phyloP scores from a whole-genome alignment of 2,329 filamentous ascomycete species.

The Monosporascus sp. region DNA sequence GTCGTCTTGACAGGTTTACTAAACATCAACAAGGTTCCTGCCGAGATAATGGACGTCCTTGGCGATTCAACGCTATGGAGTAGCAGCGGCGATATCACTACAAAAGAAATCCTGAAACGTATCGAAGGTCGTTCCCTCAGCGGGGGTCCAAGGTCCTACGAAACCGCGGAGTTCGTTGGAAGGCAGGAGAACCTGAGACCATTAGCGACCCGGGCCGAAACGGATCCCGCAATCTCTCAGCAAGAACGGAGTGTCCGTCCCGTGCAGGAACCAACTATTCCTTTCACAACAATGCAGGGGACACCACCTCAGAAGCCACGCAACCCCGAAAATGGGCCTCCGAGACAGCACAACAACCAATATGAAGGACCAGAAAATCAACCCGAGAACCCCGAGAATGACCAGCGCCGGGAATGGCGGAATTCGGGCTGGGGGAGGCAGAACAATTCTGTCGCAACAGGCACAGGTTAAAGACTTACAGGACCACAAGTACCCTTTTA shows the following conservation, averaged over 20 bases:
- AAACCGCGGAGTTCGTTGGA: conserved; percentile 52
- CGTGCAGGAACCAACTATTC: conserved; percentile 54
- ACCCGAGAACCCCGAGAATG: conserved; percentile 34
- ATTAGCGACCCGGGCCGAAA: conserved; percentile 65
- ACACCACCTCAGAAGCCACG: conserved; percentile 47
- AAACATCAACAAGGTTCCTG: conserved; percentile 66
- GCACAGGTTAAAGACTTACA: conserved; percentile 30
- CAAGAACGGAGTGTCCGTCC: conserved; percentile 81
- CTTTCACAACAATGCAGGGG: conserved; percentile 36
- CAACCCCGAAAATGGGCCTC: conserved; percentile 39
- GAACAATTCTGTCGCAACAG: conserved; percentile 44
- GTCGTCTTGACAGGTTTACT: conserved; percentile 3
- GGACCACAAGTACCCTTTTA: conserved; percentile 9
- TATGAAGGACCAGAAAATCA: conserved; percentile 40
- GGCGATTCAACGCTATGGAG: conserved; percentile 80
- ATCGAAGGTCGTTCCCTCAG: conserved; percentile 69
- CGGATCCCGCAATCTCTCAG: conserved; percentile 79
- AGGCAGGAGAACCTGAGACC: conserved; percentile 54
- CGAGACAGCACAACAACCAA: conserved; percentile 37
- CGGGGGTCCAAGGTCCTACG: conserved; percentile 52
- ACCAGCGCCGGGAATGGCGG: conserved; percentile 50
- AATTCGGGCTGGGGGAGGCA: conserved; percentile 51
- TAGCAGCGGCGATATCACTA: conserved; percentile 80
- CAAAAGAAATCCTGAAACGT: conserved; percentile 92
- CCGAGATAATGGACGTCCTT: conserved; percentile 81